Evolutionary conservation across 495 filamentous ascomycete species (phyloP).

Genomic region (Aspergillus nanangensis): DNA sequence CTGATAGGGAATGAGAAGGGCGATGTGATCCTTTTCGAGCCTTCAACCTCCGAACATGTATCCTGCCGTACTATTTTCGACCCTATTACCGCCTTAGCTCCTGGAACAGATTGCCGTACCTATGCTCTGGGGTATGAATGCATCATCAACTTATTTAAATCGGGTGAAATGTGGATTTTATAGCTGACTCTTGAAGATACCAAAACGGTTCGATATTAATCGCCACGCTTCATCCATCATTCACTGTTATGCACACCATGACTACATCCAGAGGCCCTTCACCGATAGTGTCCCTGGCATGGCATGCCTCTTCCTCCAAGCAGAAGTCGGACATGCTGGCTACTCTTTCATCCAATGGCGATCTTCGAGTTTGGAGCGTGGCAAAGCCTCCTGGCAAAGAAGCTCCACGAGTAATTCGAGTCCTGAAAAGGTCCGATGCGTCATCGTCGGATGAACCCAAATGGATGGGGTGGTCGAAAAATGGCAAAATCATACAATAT

Average conservation of each 20-base stretch:
- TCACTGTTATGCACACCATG: constrained; percentile 91
- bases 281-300: constrained; percentile 83
- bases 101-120: constrained; percentile 86
- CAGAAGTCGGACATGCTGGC: constrained; percentile 99
- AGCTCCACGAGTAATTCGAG: constrained; percentile 78
- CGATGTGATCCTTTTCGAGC: constrained; percentile 93
- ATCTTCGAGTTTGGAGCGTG: constrained; percentile 95
- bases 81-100: constrained; percentile 87
- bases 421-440: constrained; percentile 75
- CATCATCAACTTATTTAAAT: not conserved
- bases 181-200: constrained; percentile 55
- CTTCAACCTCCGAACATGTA: constrained; percentile 86
- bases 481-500: constrained; percentile 90
- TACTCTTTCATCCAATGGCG: constrained; percentile 85
- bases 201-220: constrained; percentile 93
- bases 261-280: constrained; percentile 79
- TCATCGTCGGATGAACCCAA: constrained; percentile 68
- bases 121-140: constrained; percentile 84
- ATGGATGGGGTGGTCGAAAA: constrained; percentile 98
- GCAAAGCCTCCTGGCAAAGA: constrained; percentile 75
- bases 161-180: not conserved
- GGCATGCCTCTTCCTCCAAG: constrained; percentile 95
- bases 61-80: constrained; percentile 91
- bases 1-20: constrained; percentile 76
- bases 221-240: constrained; percentile 81